Evolutionary conservation across 2,329 filamentous ascomycete genomes (phyloP), one percentile per base, ranked within the genome.

Genomic region (Rhexocercosporidium sp.): DNA sequence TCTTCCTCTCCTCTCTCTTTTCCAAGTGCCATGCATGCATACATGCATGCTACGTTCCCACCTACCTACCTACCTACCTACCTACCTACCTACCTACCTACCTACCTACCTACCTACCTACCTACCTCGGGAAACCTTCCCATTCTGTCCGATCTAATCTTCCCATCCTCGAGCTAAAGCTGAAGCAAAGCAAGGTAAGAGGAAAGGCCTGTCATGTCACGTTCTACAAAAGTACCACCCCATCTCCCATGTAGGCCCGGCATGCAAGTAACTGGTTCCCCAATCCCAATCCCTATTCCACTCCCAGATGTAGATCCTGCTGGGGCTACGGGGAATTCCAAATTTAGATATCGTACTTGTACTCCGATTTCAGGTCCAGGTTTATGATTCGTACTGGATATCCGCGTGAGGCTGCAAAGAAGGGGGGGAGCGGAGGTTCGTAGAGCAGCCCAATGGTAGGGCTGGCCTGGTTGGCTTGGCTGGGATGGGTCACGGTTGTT

Each of bases 401-500:
- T n/a, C n/a, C n/a, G n/a, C n/a, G n/a, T 47, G 20, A 12, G 39
- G 39, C 39, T 44, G 39, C 46, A 22, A 3, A 8, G n/a, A 6
- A 22, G 46, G 20, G 11, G 46, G n/a, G 3, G 46, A 49, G n/a
- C 7, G 46, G 16, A 18, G 25, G 2, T n/a, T 51, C 25, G 47
- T 51, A 51, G 46, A 51, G 47, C 47, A 12, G 47, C 47, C 47
- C 47, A 51, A 51, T 51, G 47, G 47, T 25, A 25, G 34, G 34
- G 34, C 34, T 37, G 34, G 12, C 34, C 34, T 7, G 34, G 9
- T 6, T 16, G 22, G 14, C 29, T 29, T 25, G 47, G 47, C 47
- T 51, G 47, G 47, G 25, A 9, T 31, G 29, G 29, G 9, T 29
- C 3, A 46, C 12, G 18, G 8, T 3, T n/a, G 18, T 9, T 4